These are phyloP conservation scores for Daldinia concentrica DNA, from an alignment of 495 filamentous ascomycete species.

Conservation along the genomic window DNA sequence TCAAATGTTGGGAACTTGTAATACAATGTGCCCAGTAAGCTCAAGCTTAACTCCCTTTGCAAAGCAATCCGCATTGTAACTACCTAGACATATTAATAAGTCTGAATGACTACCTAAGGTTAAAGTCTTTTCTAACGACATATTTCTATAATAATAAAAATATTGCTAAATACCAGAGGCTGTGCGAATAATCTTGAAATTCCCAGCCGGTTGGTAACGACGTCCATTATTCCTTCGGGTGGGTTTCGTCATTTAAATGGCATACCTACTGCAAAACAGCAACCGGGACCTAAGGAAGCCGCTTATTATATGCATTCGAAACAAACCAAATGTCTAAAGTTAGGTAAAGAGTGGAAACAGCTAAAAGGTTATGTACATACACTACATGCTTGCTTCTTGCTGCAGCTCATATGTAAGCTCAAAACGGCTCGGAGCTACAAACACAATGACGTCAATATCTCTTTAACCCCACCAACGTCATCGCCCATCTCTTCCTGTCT, in stretches of 20 bases:
- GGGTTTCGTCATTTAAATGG: conserved; percentile 19
- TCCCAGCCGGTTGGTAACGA: conserved; percentile 12
- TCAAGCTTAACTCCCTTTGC: too few relatives aligned
- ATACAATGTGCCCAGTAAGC: too few relatives aligned
- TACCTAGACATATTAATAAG: too few relatives aligned
- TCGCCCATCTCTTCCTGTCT: conserved; percentile 22
- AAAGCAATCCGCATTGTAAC: too few relatives aligned
- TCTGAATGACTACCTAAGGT: too few relatives aligned
- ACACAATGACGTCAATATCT: conserved; percentile 34
- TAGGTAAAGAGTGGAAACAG: neutral
- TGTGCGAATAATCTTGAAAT: neutral
- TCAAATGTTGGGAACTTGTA: too few relatives aligned
- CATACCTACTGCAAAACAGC: neutral
- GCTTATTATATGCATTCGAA: neutral
- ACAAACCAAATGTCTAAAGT: neutral
- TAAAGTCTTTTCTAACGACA: too few relatives aligned
- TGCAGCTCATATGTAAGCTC: conserved; percentile 10
- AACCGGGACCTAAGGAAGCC: neutral
- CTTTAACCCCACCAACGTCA: conserved; percentile 41
- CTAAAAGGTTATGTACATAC: too few relatives aligned
- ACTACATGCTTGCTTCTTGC: neutral
- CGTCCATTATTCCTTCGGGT: neutral
- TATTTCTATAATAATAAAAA: too few relatives aligned
- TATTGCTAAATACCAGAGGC: too few relatives aligned
- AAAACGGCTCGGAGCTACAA: conserved; percentile 3